These are phyloP conservation scores for Stropharia rugosoannulata DNA, from an alignment of 768 basidiomycete species.

Conservation along the genomic window DNA sequence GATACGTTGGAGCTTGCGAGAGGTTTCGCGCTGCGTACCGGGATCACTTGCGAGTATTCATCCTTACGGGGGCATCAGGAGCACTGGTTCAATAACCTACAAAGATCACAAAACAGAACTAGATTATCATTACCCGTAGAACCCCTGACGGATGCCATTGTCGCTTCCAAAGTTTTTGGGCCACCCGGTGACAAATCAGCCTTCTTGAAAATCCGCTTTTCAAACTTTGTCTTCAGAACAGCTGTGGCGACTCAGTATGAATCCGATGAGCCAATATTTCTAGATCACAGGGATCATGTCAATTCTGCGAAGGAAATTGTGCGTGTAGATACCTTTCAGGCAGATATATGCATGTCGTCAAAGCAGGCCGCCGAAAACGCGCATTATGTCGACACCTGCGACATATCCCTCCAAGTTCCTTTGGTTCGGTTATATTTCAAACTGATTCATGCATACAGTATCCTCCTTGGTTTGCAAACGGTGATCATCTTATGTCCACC, in stretches of 20 bases:
- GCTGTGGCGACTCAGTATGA: conserved; percentile 67
- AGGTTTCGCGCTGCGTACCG: conserved; percentile 61
- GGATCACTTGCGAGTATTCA: conserved; percentile 55
- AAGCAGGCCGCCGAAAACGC: conserved; percentile 16
- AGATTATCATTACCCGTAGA: conserved; percentile 57
- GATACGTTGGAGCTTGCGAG: conserved; percentile 66
- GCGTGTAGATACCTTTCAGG: conserved; percentile 29
- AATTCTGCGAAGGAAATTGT: conserved; percentile 45
- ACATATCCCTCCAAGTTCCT: conserved; percentile 50
- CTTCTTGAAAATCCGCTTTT: conserved; percentile 42
- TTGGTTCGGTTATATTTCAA: conserved; percentile 52
- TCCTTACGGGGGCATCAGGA: conserved; percentile 41
- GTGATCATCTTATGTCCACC: conserved; percentile 37
- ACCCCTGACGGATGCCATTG: conserved; percentile 41
- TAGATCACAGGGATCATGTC: conserved; percentile 49
- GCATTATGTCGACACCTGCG: conserved; percentile 37
- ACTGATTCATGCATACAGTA: conserved; percentile 68
- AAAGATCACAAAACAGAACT: conserved; percentile 45
- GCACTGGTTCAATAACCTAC: conserved; percentile 32
- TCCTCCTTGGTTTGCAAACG: conserved; percentile 60
- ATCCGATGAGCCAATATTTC: conserved; percentile 62
- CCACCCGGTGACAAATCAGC: conserved; percentile 35
- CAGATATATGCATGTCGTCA: conserved; percentile 27
- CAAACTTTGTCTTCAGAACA: conserved; percentile 53
- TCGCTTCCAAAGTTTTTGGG: conserved; percentile 35